Conservation (phyloP, 2,329 filamentous ascomycete genomes). For the Emmonsiellopsis sp. region DNA sequence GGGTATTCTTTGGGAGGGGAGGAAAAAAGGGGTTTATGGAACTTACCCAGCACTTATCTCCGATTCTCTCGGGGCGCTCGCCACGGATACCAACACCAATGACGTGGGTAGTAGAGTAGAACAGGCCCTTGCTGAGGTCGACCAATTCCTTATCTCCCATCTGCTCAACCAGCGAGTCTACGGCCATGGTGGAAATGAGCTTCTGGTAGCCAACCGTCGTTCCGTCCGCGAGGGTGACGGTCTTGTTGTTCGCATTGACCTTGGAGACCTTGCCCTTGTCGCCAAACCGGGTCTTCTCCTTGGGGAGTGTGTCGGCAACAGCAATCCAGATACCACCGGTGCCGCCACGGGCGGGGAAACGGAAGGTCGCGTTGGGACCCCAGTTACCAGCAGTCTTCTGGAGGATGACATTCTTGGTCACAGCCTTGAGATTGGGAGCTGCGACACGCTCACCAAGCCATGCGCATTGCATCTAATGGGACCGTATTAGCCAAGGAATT, state of each 20-base stretch:
- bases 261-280: constrained; percentile 74
- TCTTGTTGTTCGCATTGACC: constrained; percentile 77
- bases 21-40: background rate
- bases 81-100: constrained; percentile 93
- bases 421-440: constrained; percentile 86
- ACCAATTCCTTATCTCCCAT: constrained; percentile 84
- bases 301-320: constrained; percentile 83
- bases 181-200: constrained; percentile 91
- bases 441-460: constrained; percentile 99
- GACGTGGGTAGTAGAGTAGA: constrained; percentile 95
- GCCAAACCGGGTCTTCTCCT: constrained; percentile 86
- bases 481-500: background rate
- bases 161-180: constrained; percentile 75
- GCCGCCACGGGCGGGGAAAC: constrained; percentile 89
- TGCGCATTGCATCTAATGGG: constrained; percentile 82
- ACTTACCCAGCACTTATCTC: constrained; percentile 95
- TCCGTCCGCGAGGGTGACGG: constrained; percentile 72
- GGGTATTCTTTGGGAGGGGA: no score
- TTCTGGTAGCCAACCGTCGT: constrained; percentile 85
- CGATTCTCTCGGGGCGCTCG: constrained; percentile 83
- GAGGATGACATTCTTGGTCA: constrained; percentile 88
- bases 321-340: constrained; percentile 99
- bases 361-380: constrained; percentile 97
- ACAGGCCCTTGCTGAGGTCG: constrained; percentile 77
- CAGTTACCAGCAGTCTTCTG: constrained; percentile 95